A percentile compares a stretch with the other conserved stretches of the same genome.
These are phyloP conservation scores for Stereocaulon alpinum DNA, from an alignment of 495 filamentous ascomycete species.

Conservation along the genomic window DNA sequence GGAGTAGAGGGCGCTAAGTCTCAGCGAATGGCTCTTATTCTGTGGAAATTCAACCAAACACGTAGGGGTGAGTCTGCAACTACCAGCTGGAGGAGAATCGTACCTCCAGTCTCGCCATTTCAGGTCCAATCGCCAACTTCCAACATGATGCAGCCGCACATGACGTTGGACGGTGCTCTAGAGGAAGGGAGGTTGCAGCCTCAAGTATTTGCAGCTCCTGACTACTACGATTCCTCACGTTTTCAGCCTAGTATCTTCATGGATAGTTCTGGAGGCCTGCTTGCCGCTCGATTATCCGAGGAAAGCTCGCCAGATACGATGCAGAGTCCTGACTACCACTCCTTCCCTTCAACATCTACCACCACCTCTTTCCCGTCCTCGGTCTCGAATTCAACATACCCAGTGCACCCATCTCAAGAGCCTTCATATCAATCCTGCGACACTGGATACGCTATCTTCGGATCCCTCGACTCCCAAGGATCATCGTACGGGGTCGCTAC, in stretches of 20 bases:
- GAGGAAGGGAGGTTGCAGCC: background rate
- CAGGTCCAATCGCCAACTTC: conserved; percentile 19
- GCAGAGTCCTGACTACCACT: conserved; percentile 11
- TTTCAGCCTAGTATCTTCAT: conserved; percentile 12
- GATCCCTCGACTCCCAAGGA: conserved; percentile 4
- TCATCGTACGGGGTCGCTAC: conserved; percentile 2
- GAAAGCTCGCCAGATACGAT: conserved; percentile 8
- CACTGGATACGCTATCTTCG: background rate
- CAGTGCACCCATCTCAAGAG: background rate
- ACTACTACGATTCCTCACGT: background rate
- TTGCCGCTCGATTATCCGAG: conserved; percentile 5
- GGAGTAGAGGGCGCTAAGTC: background rate
- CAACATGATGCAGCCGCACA: background rate
- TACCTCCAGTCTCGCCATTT: conserved; percentile 33
- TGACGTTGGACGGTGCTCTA: conserved; percentile 14
- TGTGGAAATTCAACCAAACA: conserved; percentile 46
- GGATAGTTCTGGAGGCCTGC: conserved; percentile 1
- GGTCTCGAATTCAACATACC: conserved; percentile 7
- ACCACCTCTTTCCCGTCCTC: conserved; percentile 17
- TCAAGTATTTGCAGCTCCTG: background rate
- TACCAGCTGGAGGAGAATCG: conserved; percentile 43
- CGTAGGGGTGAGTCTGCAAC: conserved; percentile 36
- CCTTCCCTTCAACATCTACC: conserved; percentile 16
- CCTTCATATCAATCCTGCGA: background rate
- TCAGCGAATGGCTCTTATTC: conserved; percentile 37